Evolutionary conservation across 495 filamentous ascomycete genomes (phyloP).

Genomic region (Beverwykella pulmonaria): DNA sequence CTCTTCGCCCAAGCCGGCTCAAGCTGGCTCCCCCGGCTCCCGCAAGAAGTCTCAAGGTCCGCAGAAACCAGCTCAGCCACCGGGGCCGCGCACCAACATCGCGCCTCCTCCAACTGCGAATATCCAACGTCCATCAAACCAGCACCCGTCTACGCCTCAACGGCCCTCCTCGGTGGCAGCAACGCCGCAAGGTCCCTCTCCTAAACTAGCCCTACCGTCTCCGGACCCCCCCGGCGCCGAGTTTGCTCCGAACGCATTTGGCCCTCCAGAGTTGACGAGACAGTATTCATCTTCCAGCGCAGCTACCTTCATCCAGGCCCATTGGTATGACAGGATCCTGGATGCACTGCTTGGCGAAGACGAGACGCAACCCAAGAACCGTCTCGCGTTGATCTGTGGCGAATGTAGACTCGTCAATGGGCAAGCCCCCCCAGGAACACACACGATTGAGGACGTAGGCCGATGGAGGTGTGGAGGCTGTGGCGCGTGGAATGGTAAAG

Average conservation of each 20-base stretch:
- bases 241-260: slow-evolving; percentile 65
- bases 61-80: slow-evolving; percentile 33
- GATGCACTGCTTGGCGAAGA: slow-evolving; percentile 94
- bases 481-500: slow-evolving; percentile 79
- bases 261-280: slow-evolving; percentile 37
- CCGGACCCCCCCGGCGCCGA: slow-evolving; percentile 42
- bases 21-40: slow-evolving; percentile 41
- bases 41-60: slow-evolving; percentile 44
- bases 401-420: slow-evolving; percentile 90
- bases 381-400: slow-evolving; percentile 82
- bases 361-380: slow-evolving; percentile 87
- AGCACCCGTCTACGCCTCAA: slow-evolving; percentile 31
- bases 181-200: slow-evolving; percentile 32
- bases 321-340: slow-evolving; percentile 93
- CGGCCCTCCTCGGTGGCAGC: slow-evolving; percentile 20
- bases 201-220: neutral
- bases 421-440: slow-evolving; percentile 87
- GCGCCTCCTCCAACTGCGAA: slow-evolving; percentile 87
- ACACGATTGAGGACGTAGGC: slow-evolving; percentile 76
- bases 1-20: slow-evolving; percentile 24
- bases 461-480: slow-evolving; percentile 88
- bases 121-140: slow-evolving; percentile 54
- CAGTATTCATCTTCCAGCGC: slow-evolving; percentile 53
- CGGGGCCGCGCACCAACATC: slow-evolving; percentile 58
- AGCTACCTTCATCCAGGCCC: slow-evolving; percentile 55